These are phyloP conservation scores for Stevia rebaudiana DNA, from an alignment of 140 eudicot genomes.

Conservation along the genomic window DNA sequence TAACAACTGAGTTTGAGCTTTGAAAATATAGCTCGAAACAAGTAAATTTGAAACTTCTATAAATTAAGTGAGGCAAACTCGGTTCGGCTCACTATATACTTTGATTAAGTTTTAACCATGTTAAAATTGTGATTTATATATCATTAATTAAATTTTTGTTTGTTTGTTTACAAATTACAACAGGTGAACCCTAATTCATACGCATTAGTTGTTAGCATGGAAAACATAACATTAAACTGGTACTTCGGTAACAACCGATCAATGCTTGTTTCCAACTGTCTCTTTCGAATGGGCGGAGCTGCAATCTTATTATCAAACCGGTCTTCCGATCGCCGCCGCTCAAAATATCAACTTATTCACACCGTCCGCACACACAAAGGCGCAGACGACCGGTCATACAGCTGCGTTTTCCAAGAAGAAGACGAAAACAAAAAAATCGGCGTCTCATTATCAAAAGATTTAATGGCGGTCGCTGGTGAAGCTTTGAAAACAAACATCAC, in stretches of 20 bases:
- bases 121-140: no score
- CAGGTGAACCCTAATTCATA: constrained; percentile 78
- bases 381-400: constrained; percentile 57
- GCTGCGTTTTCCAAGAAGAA: constrained; percentile 71
- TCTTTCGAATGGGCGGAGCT: constrained; percentile 83
- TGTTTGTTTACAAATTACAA: constrained; percentile 6
- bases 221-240: constrained; percentile 73
- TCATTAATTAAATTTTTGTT: background rate
- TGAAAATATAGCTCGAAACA: no score
- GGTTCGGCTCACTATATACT: no score
- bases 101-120: no score
- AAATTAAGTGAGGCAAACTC: no score
- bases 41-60: no score
- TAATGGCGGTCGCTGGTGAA: constrained; percentile 83
- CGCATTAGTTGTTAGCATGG: constrained; percentile 77
- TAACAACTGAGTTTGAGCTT: no score
- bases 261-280: constrained; percentile 72
- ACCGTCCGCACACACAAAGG: constrained; percentile 86
- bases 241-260: constrained; percentile 78
- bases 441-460: constrained; percentile 61
- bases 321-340: constrained; percentile 55
- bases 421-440: constrained; percentile 49
- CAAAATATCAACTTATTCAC: constrained; percentile 72
- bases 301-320: constrained; percentile 65
- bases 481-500: constrained; percentile 73